phyloP scores from a whole-genome alignment of 805 yeast genomes.

The Saccharomyces paradoxus region DNA sequence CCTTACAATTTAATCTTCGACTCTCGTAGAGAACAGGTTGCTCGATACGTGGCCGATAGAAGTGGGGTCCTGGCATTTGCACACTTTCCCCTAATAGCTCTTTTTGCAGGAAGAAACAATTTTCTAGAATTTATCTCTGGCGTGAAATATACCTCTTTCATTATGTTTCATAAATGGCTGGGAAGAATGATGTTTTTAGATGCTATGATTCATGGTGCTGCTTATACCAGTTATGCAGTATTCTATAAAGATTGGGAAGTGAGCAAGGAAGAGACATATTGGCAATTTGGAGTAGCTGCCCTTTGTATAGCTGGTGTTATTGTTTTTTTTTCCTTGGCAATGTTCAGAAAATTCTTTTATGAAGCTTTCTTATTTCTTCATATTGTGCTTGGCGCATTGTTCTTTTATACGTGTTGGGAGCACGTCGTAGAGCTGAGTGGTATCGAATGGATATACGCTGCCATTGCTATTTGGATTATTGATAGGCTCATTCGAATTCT shows the following conservation, averaged over 20 bases:
- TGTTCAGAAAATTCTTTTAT: conserved; percentile 33
- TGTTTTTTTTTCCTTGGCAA: conserved; percentile 25
- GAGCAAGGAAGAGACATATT: conserved; percentile 16
- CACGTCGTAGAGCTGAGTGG: conserved; percentile 40
- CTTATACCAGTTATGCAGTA: conserved; percentile 33
- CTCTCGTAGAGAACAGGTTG: conserved; percentile 8
- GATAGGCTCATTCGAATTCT: conserved; percentile 35
- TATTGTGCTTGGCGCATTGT: conserved; percentile 34
- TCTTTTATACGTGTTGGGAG: conserved; percentile 39
- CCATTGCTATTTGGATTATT: conserved; percentile 34
- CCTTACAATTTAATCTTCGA: conserved; percentile 11
- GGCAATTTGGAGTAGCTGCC: conserved; percentile 40
- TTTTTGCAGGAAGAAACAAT: conserved; percentile 71
- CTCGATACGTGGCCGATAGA: conserved; percentile 37
- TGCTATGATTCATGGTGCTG: conserved; percentile 33
- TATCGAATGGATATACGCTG: conserved; percentile 34
- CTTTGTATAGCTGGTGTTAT: conserved; percentile 26
- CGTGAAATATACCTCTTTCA: conserved; percentile 54
- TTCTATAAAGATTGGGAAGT: conserved; percentile 5
- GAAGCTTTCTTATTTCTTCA: conserved; percentile 42
- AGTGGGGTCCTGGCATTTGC: conserved; percentile 40
- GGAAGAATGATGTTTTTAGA: conserved; percentile 35
- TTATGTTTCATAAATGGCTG: conserved; percentile 56
- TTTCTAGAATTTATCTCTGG: conserved; percentile 54
- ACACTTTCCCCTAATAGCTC: conserved; percentile 45